These are phyloP conservation scores for Crithidia thermophila DNA, from an alignment of 208 protist species.

Conservation along the genomic window DNA sequence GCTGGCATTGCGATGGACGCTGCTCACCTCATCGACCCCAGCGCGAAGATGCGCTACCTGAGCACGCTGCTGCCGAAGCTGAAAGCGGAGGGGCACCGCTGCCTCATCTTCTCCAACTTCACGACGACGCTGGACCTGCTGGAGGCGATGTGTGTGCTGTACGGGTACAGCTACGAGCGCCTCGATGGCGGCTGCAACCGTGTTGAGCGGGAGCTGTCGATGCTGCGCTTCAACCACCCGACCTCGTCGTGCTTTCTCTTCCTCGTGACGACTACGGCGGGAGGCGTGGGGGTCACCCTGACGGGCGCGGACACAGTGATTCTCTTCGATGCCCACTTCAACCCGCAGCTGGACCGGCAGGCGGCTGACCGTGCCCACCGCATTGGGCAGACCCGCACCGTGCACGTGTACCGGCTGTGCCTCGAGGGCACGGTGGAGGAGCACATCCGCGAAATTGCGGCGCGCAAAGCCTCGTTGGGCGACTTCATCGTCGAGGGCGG, in stretches of 20 bases:
- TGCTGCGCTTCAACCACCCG: conserved; percentile 94
- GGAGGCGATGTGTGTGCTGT: conserved; percentile 74
- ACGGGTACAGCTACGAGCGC: conserved; percentile 79
- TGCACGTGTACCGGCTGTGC: conserved; percentile 96
- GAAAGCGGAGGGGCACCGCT: conserved; percentile 76
- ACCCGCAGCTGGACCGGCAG: conserved; percentile 98
- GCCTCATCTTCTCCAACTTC: conserved; percentile 93
- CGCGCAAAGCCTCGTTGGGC: conserved; percentile 93
- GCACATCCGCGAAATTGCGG: conserved; percentile 93
- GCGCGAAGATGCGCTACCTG: conserved; percentile 94
- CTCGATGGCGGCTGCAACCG: conserved; percentile 83
- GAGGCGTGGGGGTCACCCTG: conserved; percentile 98
- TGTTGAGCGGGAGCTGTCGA: conserved; percentile 90
- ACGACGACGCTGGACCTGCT: conserved; percentile 88
- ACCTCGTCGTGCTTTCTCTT: conserved; percentile 95
- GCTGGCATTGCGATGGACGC: conserved; percentile 71
- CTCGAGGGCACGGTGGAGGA: conserved; percentile 95
- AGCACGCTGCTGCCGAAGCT: conserved; percentile 91
- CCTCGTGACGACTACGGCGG: conserved; percentile 97
- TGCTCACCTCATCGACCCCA: conserved; percentile 66
- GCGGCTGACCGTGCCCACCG: conserved; percentile 95
- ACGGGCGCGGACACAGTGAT: conserved; percentile 96
- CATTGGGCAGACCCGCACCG: conserved; percentile 95
- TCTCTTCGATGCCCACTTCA: conserved; percentile 98
- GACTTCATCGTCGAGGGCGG: conserved; percentile 91